Conservation (phyloP, 2,329 filamentous ascomycete genomes). For the Phaeosphaeria sp. region DNA sequence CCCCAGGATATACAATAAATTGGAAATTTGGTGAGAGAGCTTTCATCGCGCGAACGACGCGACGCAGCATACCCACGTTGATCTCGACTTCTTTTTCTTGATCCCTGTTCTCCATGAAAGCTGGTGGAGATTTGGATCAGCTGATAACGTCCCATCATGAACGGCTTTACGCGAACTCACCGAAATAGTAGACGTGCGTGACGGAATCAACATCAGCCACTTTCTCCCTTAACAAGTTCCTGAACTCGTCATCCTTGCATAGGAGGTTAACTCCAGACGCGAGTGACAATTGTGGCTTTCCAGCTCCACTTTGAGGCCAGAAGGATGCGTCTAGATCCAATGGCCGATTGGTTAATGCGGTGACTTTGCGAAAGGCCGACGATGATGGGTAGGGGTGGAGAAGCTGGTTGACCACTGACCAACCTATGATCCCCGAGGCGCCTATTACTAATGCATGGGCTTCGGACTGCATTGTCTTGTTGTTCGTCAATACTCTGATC, state of each 20-base stretch:
- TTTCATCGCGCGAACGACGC: constrained; percentile 40
- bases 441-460: constrained; percentile 50
- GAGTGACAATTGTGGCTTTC: constrained; percentile 30
- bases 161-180: constrained; percentile 17
- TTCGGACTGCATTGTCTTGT: not conserved
- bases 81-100: constrained; percentile 20
- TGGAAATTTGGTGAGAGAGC: constrained; percentile 34
- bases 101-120: constrained; percentile 23
- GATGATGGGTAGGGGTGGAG: constrained; percentile 41
- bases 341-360: constrained; percentile 48
- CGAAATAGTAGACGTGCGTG: constrained; percentile 48
- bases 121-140: constrained; percentile 4
- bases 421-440: constrained; percentile 50
- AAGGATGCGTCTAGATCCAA: constrained; percentile 39
- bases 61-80: constrained; percentile 43
- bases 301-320: constrained; percentile 37
- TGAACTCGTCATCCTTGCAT: constrained; percentile 22
- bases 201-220: constrained; percentile 35
- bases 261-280: constrained; percentile 45
- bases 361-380: constrained; percentile 43
- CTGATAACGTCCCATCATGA: not conserved
- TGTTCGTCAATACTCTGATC: not conserved
- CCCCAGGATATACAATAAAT: constrained; percentile 44
- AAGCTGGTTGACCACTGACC: constrained; percentile 49
- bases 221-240: constrained; percentile 30